Evolutionary conservation across 2,329 filamentous ascomycete genomes (phyloP), one percentile per base, ranked within the genome.

Genomic region (Rosellinia necatrix): DNA sequence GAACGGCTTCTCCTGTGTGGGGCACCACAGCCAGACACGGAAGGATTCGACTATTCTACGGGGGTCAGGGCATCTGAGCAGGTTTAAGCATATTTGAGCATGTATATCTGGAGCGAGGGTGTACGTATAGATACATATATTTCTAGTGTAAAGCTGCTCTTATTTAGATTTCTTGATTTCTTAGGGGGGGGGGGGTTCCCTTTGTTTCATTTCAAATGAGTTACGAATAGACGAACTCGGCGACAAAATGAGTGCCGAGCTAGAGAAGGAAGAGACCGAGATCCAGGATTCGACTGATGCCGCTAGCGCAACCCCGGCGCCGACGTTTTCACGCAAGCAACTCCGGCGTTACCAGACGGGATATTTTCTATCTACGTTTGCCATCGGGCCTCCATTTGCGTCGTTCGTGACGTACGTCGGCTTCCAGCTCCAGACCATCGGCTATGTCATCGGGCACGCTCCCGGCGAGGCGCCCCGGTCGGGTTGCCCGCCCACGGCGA

Each of bases 361-460:
- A 17, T 55, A 53, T 34, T 55, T 55, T 24, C 22, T 55, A 6
- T 55, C 52, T 1, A 40, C 52, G 2, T 50, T 55, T 32, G 40
- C 52, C n/a, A 29, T 34, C n/a, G 52, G 52, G 6, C 22, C 52
- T 15, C 44, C 44, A 7, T 50, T 55, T 25, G 52, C 52, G 1
- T 21, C 52, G 3, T 55, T 55, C 24, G 30, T 25, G 6, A 50
- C 52, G 4, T 55, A 50, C 15, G 46, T 55, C 19, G 38, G 30
- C 12, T 55, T 49, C 17, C 52, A 50, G 25, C 27, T 55, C 32
- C 46, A 55, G 29, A 50, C 29, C 5, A 55, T 55, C 19, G 46
- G 52, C 2, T 55, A 49, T 19, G 32, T 40, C 9, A 25, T 55
- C 2, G 52, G 52, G 13, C 46, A 50, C 19, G 46, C 32, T 1